Base-by-base conservation (phyloP, 2,329 filamentous ascomycete species). In the Claviceps sp. region DNA sequence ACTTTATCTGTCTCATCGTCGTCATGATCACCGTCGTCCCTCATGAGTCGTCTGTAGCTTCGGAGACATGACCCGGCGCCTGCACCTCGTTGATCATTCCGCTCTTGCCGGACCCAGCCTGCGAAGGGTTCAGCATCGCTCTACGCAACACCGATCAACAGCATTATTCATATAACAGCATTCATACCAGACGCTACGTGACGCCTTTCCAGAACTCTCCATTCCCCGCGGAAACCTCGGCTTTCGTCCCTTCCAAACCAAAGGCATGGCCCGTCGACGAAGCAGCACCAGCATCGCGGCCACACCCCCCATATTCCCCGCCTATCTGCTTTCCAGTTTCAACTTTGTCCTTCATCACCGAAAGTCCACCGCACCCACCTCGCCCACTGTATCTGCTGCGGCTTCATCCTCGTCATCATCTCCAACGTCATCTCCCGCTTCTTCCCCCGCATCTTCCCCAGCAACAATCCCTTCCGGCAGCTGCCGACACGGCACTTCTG, bases 241-340 rank as follows among this genome's bases (percentile, higher is more conserved):
- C 29, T 34, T 29, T n/a, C n/a, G n/a, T 17, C 38, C 2, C 7
- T 8, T 16, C 16, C 38, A 9, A 17, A 40, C 9, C 5, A 7
- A 44, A 13, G 13, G 3, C 23, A 54, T 54, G 53, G n/a, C 50
- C 23, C 53, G 65, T 64, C 47, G 50, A 47, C 53, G 47, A 34
- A 50, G 29, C 53, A 51, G 20, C 50, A 68, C 64, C 52, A 64
- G 65, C 55, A 71, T 71, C 56, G 63, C 69, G 55, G 68, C 68
- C 45, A 71, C 68, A 20, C 65, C 63, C 52, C 72, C 70, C 26
- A 64, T 67, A 29, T 79, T 79, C 58, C 70, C 76, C 11, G 68
- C 61, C 55, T 80, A 74, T 59, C 66, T 80, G 26, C 68, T 80
- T 22, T 75, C 76, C 11, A 74, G 67, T 60, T 65, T 79, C 56